Conservation (phyloP, 2,329 filamentous ascomycete species). For the Monosporascus sp. region DNA sequence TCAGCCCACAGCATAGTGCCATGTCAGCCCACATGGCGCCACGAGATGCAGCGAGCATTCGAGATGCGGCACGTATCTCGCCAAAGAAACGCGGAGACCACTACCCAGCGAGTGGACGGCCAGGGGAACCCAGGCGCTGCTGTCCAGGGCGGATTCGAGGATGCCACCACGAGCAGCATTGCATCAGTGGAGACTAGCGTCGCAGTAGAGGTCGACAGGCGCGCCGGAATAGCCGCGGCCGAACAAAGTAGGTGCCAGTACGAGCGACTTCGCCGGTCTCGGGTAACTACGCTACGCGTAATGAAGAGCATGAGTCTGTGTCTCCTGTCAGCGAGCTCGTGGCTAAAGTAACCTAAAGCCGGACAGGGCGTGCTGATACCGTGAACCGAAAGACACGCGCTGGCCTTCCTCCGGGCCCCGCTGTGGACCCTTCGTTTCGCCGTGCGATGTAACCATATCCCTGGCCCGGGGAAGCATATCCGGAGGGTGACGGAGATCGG, state of each 20-base stretch:
- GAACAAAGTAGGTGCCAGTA: constrained; percentile 38
- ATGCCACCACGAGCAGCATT: constrained; percentile 61
- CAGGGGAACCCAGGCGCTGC: constrained; percentile 53
- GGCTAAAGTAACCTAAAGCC: constrained; percentile 61
- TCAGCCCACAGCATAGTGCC: constrained; percentile 10
- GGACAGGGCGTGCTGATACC: constrained; percentile 78
- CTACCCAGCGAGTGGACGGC: constrained; percentile 80
- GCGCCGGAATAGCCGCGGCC: constrained; percentile 74
- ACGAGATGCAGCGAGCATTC: constrained; percentile 61
- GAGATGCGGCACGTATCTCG: constrained; percentile 61
- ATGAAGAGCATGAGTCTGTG: constrained; percentile 77
- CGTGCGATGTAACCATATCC: constrained; percentile 66
- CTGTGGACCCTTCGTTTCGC: constrained; percentile 67
- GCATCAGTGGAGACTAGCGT: constrained; percentile 58
- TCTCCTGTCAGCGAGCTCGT: constrained; percentile 58
- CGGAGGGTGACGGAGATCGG: constrained; percentile 58
- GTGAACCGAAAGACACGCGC: constrained; percentile 69
- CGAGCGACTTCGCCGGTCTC: too few relatives aligned
- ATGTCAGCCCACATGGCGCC: constrained; percentile 55
- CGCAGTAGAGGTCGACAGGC: constrained; percentile 55
- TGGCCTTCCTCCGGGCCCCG: constrained; percentile 69
- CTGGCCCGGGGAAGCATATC: constrained; percentile 65
- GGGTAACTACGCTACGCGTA: constrained; percentile 31
- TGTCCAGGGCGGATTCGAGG: constrained; percentile 55
- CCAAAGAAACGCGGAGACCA: constrained; percentile 65